These are phyloP conservation scores for Backusella westeae DNA, from an alignment of 192 early-diverging fungal species.

Conservation along the genomic window DNA sequence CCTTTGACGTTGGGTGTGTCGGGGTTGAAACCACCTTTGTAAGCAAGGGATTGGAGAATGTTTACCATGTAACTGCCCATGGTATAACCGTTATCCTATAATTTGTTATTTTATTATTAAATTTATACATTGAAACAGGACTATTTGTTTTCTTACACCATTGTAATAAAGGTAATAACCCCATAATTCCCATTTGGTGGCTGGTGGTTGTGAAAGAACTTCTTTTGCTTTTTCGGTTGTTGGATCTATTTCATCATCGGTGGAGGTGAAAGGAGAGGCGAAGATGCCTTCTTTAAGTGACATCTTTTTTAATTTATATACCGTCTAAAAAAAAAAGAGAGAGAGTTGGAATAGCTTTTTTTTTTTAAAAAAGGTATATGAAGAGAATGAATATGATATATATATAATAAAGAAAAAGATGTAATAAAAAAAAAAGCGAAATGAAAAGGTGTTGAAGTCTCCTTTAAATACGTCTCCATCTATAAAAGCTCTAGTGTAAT, in stretches of 20 bases:
- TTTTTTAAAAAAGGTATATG: not conserved
- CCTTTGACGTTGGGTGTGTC: conserved; percentile 9
- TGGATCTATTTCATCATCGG: conserved; percentile 26
- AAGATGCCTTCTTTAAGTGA: conserved; percentile 10
- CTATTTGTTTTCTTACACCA: conserved; percentile 16
- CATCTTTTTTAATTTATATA: conserved; percentile 1
- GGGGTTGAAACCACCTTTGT: conserved; percentile 25
- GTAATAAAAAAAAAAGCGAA: too few species aligned
- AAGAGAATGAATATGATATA: not conserved
- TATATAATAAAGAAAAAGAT: not conserved
- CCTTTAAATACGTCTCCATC: not conserved
- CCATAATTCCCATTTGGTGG: conserved; percentile 35
- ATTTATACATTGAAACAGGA: not conserved
- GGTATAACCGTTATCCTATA: conserved; percentile 33
- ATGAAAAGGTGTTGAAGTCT: not conserved
- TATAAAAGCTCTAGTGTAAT: not conserved
- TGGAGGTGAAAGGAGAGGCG: conserved; percentile 25
- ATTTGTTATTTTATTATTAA: not conserved
- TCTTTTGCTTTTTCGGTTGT: conserved; percentile 6
- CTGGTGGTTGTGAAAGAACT: conserved; percentile 20
- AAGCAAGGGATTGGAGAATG: conserved; percentile 27
- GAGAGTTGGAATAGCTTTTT: not conserved
- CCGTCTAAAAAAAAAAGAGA: not conserved
- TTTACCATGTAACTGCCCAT: conserved; percentile 33
- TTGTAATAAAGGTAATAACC: conserved; percentile 42